phyloP scores from a whole-genome alignment of 768 basidiomycete genomes.

The Amanita pallidorosea region DNA sequence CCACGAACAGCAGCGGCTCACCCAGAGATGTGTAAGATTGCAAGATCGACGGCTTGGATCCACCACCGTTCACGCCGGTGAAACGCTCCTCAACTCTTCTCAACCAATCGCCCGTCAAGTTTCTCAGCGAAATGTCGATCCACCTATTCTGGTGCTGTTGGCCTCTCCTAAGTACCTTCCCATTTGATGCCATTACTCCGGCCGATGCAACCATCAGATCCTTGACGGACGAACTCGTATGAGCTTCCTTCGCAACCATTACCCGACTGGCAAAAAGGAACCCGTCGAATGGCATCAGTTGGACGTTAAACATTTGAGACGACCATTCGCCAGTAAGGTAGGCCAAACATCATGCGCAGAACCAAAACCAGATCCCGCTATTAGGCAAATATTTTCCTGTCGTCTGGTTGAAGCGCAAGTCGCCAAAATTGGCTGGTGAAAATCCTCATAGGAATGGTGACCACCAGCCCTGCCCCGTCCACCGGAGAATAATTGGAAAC shows the following conservation, averaged over 20 bases:
- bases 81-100: constrained; percentile 94
- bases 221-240: constrained; percentile 91
- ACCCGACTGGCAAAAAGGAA: constrained; percentile 94
- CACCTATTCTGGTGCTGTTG: constrained; percentile 92
- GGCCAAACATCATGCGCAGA: constrained; percentile 94
- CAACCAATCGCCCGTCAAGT: constrained; percentile 94
- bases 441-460: constrained; percentile 97
- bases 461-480: constrained; percentile 99
- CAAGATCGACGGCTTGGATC: constrained; percentile 72
- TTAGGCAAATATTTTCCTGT: constrained; percentile 78
- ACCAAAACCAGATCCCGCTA: constrained; percentile 94
- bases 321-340: constrained; percentile 98
- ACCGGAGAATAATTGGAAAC: constrained; percentile 96
- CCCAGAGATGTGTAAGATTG: constrained; percentile 79
- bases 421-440: constrained; percentile 89
- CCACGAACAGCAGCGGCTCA: constrained; percentile 68
- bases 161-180: constrained; percentile 91
- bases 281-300: constrained; percentile 98
- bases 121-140: constrained; percentile 86
- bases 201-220: constrained; percentile 90
- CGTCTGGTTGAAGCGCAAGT: constrained; percentile 88
- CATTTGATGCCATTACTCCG: constrained; percentile 86
- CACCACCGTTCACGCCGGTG: constrained; percentile 73
- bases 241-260: constrained; percentile 98
- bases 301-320: constrained; percentile 62